Evolutionary conservation across 2,329 filamentous ascomycete species (phyloP), one percentile per base, ranked within the genome.

Genomic region (Trichoderma brevicompactum): DNA sequence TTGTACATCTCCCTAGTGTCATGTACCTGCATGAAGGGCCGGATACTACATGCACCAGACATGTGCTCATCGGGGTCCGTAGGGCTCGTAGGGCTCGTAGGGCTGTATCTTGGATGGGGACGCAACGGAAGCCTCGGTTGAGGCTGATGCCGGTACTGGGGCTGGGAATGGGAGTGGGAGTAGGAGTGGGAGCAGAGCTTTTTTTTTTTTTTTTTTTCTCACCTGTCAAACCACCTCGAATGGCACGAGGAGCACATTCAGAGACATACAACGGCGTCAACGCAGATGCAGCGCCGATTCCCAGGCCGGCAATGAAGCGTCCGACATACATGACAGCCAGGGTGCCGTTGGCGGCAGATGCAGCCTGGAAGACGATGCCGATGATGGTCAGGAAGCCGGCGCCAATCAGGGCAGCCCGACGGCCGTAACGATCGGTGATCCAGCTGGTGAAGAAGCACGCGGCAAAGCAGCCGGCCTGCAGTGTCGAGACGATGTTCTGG

Each of bases 401-500:
- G 17, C 79, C 74, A 23, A 91, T 80, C 36, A 92, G 79, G 28
- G 81, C 80, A 13, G 68, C 71, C 52, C 83, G 83, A 59, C 88
- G 82, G 15, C 88, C 88, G 69, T 77, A 85, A 68, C 73, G 76
- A 69, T 87, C 85, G 5, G 85, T 80, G 49, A 83, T 70, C 78
- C 80, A 85, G 40, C 80, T 81, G 7, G 83, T 83, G 63, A 85
- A 67, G 68, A 91, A 80, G 66, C 87, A 87, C 41, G 88, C 87
- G 60, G 85, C 79, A 74, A 91, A 90, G 68, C 87, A 89, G 58
- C 89, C 89, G 48, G 84, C 88, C 76, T 91, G 88, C 9, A 91
- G 82, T 0, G 86, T 89, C n/a, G 87, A 89, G 34, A 90, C 89
- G 65, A 92, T 81, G 68, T 90, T 90, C 68, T 88, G 86, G 53